Base-by-base conservation (phyloP, 768 basidiomycete genomes). In the Omphalotus guepiniiformis region DNA sequence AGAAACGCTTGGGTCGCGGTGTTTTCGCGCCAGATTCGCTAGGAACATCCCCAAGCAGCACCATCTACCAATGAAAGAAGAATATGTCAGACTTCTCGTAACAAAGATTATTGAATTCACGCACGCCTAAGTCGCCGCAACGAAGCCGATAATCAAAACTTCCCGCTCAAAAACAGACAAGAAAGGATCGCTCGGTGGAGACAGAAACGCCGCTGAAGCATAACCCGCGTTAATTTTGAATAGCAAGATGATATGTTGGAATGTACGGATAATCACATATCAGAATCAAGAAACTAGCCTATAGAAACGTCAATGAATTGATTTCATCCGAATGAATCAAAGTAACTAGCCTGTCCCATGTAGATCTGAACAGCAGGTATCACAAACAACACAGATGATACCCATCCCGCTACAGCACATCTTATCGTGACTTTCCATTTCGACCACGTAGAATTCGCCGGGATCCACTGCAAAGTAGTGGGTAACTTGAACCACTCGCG, bases 91-190 rank as follows among this genome's bases (percentile, higher is more conserved):
- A 16, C 16, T n/a, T 26, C 27, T 9, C 39, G 29, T 13, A 28
- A 34, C 38, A 36, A 38, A n/a, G n/a, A n/a, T n/a, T 22, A 38
- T 44, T 9, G 1, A 27, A 38, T 13, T 15, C n/a, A 74, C 80
- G 59, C 52, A 83, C 83, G 75, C 84, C 83, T 83, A 88, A 22
- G 72, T 69, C 7, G 70, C 16, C 1, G 66, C 53, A 0, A 73
- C 73, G 38, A 81, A 78, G 1, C 69, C 16, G 4, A 85, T 49
- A 28, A 82, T 76, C 5, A 76, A 66, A 7, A 76, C 36, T 56
- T 88, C 84, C 1, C 83, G 79, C 56, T 88, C 85, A 12, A 85
- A 57, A 3, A 83, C 82, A 3, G 74, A 68, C n/a, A 84, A 65
- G 55, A 88, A 85, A 1, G 84, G 82, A 45, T 85, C 85, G 18